Evolutionary conservation across 1,139 yeast species (phyloP).

Genomic region (Taphrina deformans): DNA sequence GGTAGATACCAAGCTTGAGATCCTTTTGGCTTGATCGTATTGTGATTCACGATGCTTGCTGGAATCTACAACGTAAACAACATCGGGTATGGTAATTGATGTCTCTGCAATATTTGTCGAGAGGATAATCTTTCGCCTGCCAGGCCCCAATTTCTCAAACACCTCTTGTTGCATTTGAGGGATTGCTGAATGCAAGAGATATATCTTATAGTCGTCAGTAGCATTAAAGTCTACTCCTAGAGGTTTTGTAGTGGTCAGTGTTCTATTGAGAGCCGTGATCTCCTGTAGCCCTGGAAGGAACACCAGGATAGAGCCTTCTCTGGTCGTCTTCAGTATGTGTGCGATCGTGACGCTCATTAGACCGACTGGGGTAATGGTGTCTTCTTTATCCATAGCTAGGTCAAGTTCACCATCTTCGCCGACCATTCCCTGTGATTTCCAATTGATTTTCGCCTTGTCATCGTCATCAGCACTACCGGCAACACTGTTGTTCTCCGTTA

Average conservation of each 20-base stretch:
- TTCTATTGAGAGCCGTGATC: conserved; percentile 66
- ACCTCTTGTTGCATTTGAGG: conserved; percentile 67
- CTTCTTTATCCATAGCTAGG: conserved; percentile 23
- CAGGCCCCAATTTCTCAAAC: conserved; percentile 53
- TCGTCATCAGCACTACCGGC: conserved; percentile 11
- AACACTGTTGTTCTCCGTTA: conserved; percentile 13
- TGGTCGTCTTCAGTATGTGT: conserved; percentile 31
- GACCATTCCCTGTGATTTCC: conserved; percentile 28
- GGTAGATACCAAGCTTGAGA: conserved; percentile 64
- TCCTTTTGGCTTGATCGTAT: conserved; percentile 59
- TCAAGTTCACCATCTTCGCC: conserved; percentile 31
- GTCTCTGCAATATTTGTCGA: conserved; percentile 77
- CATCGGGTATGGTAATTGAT: conserved; percentile 78
- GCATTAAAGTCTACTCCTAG: conserved; percentile 49
- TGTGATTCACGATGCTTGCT: conserved; percentile 70
- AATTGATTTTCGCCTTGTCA: conserved; percentile 25
- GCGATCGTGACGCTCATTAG: conserved; percentile 35
- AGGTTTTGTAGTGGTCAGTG: conserved; percentile 52
- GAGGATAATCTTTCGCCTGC: conserved; percentile 65
- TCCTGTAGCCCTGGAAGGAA: conserved; percentile 81
- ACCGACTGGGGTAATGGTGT: conserved; percentile 32
- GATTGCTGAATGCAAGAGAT: conserved; percentile 77
- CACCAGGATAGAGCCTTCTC: conserved; percentile 57
- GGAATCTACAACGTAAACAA: conserved; percentile 74
- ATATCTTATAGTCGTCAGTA: conserved; percentile 47